phyloP scores from a whole-genome alignment of 495 filamentous ascomycete genomes.

The Penicillium cinerascens region DNA sequence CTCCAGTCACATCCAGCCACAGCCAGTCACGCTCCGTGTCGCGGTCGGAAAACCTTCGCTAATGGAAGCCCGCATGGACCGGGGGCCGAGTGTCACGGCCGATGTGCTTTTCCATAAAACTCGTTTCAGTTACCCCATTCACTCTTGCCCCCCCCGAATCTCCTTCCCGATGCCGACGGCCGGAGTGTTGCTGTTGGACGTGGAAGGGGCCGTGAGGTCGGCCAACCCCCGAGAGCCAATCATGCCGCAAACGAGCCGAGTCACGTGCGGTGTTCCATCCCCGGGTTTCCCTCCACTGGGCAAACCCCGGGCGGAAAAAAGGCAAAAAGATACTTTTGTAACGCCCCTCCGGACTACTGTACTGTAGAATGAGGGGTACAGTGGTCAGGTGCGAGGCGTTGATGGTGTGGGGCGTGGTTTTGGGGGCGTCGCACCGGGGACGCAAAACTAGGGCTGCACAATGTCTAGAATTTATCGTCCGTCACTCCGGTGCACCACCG shows the following conservation, averaged over 20 bases:
- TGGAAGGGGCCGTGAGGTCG: background rate
- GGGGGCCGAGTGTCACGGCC: conserved; percentile 1
- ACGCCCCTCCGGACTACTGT: too few species aligned
- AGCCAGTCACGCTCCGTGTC: background rate
- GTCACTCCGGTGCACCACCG: too few species aligned
- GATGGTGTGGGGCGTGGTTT: background rate
- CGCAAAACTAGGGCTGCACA: background rate
- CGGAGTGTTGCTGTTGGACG: background rate
- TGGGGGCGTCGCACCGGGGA: background rate
- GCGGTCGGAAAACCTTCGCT: background rate
- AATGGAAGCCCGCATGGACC: background rate
- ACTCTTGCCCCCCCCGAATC: conserved; percentile 1
- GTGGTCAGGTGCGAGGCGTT: background rate
- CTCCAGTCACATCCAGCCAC: conserved; percentile 1
- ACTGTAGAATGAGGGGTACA: too few species aligned
- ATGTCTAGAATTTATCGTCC: background rate
- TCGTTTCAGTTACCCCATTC: conserved; percentile 15
- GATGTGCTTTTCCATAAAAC: conserved; percentile 3
- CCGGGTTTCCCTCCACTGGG: background rate
- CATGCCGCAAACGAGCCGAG: background rate
- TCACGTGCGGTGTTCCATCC: background rate
- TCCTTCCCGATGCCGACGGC: conserved; percentile 4
- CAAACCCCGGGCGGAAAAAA: background rate
- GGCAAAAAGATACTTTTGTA: too few species aligned
- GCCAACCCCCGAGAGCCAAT: background rate